Conservation (phyloP, 169 alveolate genomes). For the Toxoplasma gondii region DNA sequence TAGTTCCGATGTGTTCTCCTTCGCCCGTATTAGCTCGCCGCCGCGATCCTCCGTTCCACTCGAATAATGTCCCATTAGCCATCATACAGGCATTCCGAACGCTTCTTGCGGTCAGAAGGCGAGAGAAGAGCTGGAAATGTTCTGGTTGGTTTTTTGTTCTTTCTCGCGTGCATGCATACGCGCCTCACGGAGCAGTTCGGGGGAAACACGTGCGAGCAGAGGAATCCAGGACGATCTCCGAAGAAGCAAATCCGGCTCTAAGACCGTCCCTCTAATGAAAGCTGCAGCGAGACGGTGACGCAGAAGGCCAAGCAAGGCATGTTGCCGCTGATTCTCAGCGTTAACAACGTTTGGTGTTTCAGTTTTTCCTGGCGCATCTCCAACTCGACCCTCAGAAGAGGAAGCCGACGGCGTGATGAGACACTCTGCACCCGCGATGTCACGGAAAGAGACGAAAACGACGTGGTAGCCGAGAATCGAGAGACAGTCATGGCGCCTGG, state of each 20-base stretch:
- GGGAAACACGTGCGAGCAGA: neutral
- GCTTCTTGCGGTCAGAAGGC: too few species aligned
- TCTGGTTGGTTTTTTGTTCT: neutral
- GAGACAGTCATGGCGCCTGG: neutral
- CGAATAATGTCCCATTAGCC: too few species aligned
- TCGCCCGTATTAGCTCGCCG: too few species aligned
- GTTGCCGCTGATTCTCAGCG: too few species aligned
- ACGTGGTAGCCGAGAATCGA: conserved; percentile 2
- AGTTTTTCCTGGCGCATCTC: too few species aligned
- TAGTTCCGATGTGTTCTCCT: too few species aligned
- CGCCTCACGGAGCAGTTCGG: neutral
- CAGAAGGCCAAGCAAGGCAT: neutral
- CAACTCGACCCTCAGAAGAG: too few species aligned
- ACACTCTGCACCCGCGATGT: neutral
- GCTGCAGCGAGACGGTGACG: conserved; percentile 13
- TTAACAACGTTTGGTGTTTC: too few species aligned
- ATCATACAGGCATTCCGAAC: too few species aligned
- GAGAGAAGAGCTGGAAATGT: too few species aligned
- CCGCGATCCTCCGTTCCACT: too few species aligned
- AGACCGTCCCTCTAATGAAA: neutral
- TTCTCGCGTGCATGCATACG: neutral
- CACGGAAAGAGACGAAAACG: neutral
- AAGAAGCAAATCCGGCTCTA: neutral
- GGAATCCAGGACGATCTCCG: conserved; percentile 23
- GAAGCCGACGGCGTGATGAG: too few species aligned